Evolutionary conservation across 306 rosid species (phyloP).

Genomic region (Vigna angularis): DNA sequence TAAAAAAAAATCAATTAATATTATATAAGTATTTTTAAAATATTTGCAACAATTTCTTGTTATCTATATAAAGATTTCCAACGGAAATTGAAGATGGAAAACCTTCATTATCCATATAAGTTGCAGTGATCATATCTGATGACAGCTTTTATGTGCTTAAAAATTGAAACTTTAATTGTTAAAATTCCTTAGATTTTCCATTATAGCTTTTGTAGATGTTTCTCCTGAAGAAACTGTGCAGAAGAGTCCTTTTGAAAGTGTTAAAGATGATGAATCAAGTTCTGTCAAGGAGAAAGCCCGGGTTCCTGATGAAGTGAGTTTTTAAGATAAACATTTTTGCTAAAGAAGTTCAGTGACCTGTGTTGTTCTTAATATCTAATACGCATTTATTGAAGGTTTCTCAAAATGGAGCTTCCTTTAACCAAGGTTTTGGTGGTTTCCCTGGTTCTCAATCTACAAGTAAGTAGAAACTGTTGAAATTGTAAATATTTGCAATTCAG

Average conservation of each 20-base stretch:
- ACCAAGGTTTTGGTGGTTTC: conserved; percentile 56
- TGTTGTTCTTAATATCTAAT: conserved; percentile 37
- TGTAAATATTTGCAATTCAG: conserved; percentile 28
- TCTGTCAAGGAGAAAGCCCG: conserved; percentile 56
- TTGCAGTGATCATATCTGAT: conserved; percentile 29
- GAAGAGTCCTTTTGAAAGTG: conserved; percentile 75
- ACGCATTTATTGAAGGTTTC: conserved; percentile 59
- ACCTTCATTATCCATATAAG: neutral
- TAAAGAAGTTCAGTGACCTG: conserved; percentile 29
- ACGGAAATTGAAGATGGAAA: neutral
- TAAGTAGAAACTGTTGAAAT: conserved; percentile 45
- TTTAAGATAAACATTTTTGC: conserved; percentile 39
- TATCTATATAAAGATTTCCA: too few species aligned
- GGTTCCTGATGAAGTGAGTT: conserved; percentile 62
- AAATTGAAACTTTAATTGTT: conserved; percentile 22
- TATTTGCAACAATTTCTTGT: neutral
- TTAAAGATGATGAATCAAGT: conserved; percentile 59
- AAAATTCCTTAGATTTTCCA: conserved; percentile 37
- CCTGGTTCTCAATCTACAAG: conserved; percentile 64
- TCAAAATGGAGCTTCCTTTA: conserved; percentile 81
- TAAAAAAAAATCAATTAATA: neutral
- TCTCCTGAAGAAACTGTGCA: conserved; percentile 79
- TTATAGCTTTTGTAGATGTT: conserved; percentile 93
- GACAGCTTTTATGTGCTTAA: conserved; percentile 12
- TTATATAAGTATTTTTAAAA: neutral